These are phyloP conservation scores for Bruguiera sexangula DNA, from an alignment of 345 rosid genomes.

Conservation along the genomic window DNA sequence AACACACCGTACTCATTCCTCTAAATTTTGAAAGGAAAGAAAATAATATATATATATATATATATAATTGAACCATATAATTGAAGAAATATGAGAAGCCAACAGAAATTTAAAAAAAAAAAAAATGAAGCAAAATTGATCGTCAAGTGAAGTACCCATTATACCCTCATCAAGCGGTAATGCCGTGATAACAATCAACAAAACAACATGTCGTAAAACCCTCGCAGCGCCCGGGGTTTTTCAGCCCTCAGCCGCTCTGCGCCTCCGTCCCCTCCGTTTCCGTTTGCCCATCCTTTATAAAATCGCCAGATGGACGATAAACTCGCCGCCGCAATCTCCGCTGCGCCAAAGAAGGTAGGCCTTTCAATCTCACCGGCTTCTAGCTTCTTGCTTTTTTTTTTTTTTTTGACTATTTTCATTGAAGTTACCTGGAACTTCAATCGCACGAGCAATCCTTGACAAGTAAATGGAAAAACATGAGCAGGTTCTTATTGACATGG, in stretches of 20 bases:
- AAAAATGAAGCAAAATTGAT: too few species aligned
- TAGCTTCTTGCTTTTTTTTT: background rate
- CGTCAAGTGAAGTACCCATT: too few species aligned
- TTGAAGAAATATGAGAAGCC: too few species aligned
- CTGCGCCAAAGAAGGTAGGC: slow-evolving; percentile 13
- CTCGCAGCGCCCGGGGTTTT: background rate
- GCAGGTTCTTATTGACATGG: slow-evolving; percentile 66
- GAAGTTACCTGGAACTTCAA: background rate
- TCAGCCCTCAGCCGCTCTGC: background rate
- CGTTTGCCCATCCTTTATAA: background rate
- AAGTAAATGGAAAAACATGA: background rate
- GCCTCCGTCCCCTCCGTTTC: background rate
- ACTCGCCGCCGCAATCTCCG: slow-evolving; percentile 5
- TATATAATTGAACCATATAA: too few species aligned
- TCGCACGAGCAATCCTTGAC: background rate
- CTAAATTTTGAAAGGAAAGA: too few species aligned
- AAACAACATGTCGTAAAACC: background rate
- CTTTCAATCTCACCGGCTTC: background rate
- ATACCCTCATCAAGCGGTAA: too few species aligned
- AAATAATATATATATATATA: too few species aligned
- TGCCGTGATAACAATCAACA: background rate
- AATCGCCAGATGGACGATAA: slow-evolving; percentile 9
- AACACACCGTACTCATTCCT: too few species aligned
- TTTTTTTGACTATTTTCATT: background rate
- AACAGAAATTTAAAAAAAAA: too few species aligned